Base-by-base conservation (phyloP, 345 rosid genomes). In the Syzygium aromaticum region DNA sequence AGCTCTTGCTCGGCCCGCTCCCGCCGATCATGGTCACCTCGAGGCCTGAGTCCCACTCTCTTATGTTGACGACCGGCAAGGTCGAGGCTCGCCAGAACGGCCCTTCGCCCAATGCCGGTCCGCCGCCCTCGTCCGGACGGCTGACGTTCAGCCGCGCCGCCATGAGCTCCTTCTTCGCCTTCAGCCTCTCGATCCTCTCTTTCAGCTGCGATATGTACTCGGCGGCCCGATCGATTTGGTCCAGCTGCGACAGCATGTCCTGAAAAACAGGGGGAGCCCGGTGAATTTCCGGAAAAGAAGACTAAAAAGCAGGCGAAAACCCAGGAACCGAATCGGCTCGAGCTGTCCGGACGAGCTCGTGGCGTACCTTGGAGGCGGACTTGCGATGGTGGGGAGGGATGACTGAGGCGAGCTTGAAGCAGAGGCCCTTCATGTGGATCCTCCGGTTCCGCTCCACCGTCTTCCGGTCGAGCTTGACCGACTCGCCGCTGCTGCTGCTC, bases 361-460 rank as follows among this genome's bases (percentile, higher is more conserved):
- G 64, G 51, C 83, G 3, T 91, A 92, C 94, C 93, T 93, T 92
- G 27, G 93, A 86, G 88, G 88, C 28, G 84, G 57, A 40, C 14
- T 87, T 87, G 87, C 40, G 86, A 46, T 85, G 87, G 25, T 89
- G 88, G 46, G 89, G 84, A 87, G 94, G 93, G 77, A 95, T 33
- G 40, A 94, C 89, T 61, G 97, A 92, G 51, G 89, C 88, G 86
- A 95, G 96, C 89, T 92, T 90, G 87, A 92, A 92, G 89, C 94
- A 92, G 64, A 94, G 87, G 85, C 49, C 73, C 59, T 93, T 95
- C 97, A 95, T 94, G 84, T 88, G 95, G 85, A 88, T 86, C 87
- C 97, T 93, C 27, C 97, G 91, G 86, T 94, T 91, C 88, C 87
- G 92, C 90, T 95, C 97, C 19, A 92, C 90, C 7, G 88, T 89